Evolutionary conservation across 2,329 filamentous ascomycete species (phyloP), one percentile per base, ranked within the genome.

Genomic region (Raffaelea albimanens): DNA sequence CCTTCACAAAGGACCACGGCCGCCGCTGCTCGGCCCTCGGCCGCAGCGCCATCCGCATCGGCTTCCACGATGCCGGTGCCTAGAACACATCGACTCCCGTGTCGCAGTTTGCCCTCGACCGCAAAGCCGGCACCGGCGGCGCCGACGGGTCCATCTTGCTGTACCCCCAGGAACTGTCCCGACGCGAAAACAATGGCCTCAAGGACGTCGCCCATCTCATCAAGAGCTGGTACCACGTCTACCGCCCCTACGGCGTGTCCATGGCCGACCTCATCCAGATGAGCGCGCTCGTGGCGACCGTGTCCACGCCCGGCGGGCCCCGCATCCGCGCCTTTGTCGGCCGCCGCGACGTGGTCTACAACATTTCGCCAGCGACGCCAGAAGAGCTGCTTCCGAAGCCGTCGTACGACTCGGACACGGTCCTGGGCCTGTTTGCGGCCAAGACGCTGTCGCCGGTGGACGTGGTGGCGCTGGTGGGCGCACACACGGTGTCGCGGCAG

Each of bases 231-330:
- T 65, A 66, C 46, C 49, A 56, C 25, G 62, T 67, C 49, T 71
- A 66, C 50, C 57, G 62, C 13, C 46, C 50, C 4, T 60, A 63
- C 49, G 59, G 58, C 20, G 65, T 75, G n/a, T 61, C 65, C 21
- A 71, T 72, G 52, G 75, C 74, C 18, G 75, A 79, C 57, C 61
- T 78, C 21, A 69, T 75, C 29, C 71, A 76, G 55, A 68, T 75
- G 41, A 70, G 67, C 4, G 65, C 62, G 59, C 65, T 61, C 46
- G 61, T 71, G 25, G 73, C 69, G 5, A 69, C 70, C 7, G 65
- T 71, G 0, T 63, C 67, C 2, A 78, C 75, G 47, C 73, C 73
- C 1, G 66, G 68, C 13, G 73, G 75, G 0, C 73, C 73, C 3
- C 63, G 66, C 16, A 67, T 77, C 33, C 57, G 62, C 16, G 67